phyloP scores from a whole-genome alignment of 2,329 filamentous ascomycete genomes.

The Fusarium metavorans region DNA sequence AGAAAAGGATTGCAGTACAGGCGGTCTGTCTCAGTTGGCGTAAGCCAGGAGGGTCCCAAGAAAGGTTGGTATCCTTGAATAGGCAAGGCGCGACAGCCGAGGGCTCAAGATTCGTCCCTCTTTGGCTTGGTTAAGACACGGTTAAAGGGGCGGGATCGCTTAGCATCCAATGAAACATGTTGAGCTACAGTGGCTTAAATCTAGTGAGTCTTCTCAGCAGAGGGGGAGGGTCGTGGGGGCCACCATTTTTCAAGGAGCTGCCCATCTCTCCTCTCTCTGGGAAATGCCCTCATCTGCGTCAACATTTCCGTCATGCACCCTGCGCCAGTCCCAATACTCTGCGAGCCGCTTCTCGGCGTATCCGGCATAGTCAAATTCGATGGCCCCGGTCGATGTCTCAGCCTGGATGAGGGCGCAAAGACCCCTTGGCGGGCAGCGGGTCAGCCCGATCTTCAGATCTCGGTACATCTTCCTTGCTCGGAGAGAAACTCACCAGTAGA shows the following conservation, averaged over 20 bases:
- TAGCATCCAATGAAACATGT: constrained; percentile 6
- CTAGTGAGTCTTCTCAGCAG: not conserved
- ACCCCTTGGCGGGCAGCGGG: constrained; percentile 25
- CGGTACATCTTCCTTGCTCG: not conserved
- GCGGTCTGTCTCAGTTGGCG: not conserved
- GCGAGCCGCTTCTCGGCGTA: constrained; percentile 35
- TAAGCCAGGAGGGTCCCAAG: not conserved
- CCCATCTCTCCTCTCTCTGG: constrained; percentile 29
- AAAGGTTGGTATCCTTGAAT: not conserved
- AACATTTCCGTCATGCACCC: constrained; percentile 2
- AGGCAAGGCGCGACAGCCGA: not conserved
- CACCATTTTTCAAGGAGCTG: constrained; percentile 8
- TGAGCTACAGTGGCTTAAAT: not conserved
- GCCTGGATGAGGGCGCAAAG: constrained; percentile 41
- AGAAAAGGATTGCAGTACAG: not conserved
- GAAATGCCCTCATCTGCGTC: not conserved
- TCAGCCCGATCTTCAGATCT: constrained; percentile 6
- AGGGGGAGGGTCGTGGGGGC: not conserved
- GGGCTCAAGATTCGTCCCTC: not conserved
- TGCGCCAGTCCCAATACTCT: constrained; percentile 38
- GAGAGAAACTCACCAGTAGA: constrained; percentile 37
- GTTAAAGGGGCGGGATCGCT: not conserved
- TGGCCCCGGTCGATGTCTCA: constrained; percentile 40
- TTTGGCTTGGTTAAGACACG: not conserved
- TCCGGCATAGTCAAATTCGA: constrained; percentile 40